phyloP scores from a whole-genome alignment of 768 basidiomycete genomes.

The Mycena venus region DNA sequence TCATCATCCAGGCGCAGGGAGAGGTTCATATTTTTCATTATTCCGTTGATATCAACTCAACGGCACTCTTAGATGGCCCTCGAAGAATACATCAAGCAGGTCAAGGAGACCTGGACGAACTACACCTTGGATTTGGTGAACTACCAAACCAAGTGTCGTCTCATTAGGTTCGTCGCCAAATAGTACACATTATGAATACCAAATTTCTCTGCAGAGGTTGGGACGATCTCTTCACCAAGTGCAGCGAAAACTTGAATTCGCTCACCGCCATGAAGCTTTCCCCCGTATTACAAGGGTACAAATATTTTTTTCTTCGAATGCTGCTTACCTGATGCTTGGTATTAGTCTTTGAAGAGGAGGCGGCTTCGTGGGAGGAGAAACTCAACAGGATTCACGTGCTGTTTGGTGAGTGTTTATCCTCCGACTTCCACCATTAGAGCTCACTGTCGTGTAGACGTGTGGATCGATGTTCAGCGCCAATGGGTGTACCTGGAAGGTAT shows the following conservation, averaged over 20 bases:
- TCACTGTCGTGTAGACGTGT: slow-evolving; percentile 74
- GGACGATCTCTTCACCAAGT: slow-evolving; percentile 98
- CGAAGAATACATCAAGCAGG: slow-evolving; percentile 95
- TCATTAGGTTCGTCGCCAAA: slow-evolving; percentile 74
- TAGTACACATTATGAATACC: slow-evolving; percentile 1
- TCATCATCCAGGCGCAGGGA: slow-evolving; percentile 97
- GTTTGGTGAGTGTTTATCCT: slow-evolving; percentile 72
- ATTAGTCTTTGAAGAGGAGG: slow-evolving; percentile 92
- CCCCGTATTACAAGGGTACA: slow-evolving; percentile 96
- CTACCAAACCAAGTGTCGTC: slow-evolving; percentile 98
- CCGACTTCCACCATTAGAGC: slow-evolving; percentile 8
- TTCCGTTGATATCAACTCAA: slow-evolving; percentile 33
- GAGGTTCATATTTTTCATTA: slow-evolving; percentile 67
- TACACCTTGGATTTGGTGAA: slow-evolving; percentile 97
- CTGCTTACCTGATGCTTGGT: slow-evolving; percentile 8
- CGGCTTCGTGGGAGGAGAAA: slow-evolving; percentile 96
- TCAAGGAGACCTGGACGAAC: slow-evolving; percentile 96
- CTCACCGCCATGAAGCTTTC: slow-evolving; percentile 97
- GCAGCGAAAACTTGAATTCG: slow-evolving; percentile 96
- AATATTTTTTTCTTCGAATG: background rate
- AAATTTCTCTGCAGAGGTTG: slow-evolving; percentile 73
- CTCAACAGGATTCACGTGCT: slow-evolving; percentile 96
- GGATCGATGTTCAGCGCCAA: slow-evolving; percentile 99
- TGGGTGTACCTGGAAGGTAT: slow-evolving; percentile 99
- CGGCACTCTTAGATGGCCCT: slow-evolving; percentile 82